Conservation (phyloP, 2,329 filamentous ascomycete genomes). For the Exophiala dermatitidis region DNA sequence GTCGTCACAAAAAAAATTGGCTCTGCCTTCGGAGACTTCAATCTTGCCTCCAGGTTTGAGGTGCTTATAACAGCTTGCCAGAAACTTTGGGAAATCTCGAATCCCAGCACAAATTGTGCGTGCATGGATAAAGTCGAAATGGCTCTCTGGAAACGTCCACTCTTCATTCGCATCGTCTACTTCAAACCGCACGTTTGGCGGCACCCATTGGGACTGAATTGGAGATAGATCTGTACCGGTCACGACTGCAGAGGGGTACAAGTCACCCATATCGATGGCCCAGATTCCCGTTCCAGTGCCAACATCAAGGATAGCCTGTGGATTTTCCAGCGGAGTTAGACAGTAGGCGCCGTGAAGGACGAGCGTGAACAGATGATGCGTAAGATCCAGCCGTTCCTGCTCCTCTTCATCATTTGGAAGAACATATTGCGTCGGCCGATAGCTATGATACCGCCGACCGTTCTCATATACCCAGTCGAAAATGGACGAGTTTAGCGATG, state of each 20-base stretch:
- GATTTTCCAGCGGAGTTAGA: background rate
- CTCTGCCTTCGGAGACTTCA: constrained; percentile 29
- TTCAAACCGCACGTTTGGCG: constrained; percentile 51
- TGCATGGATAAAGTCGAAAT: constrained; percentile 56
- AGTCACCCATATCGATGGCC: constrained; percentile 30
- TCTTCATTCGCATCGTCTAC: constrained; percentile 53
- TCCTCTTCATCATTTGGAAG: constrained; percentile 3
- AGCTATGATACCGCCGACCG: constrained; percentile 1
- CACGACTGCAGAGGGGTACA: constrained; percentile 27
- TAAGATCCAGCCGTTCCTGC: background rate
- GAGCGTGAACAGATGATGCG: constrained; percentile 1
- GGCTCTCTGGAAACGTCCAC: constrained; percentile 48
- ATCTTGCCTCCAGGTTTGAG: constrained; percentile 39
- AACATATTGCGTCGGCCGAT: background rate
- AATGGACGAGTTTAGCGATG: background rate
- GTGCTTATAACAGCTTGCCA: constrained; percentile 24
- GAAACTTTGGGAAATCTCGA: constrained; percentile 44
- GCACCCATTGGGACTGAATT: constrained; percentile 37
- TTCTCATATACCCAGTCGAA: constrained; percentile 1
- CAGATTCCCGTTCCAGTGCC: constrained; percentile 19
- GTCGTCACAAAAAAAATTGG: constrained; percentile 29
- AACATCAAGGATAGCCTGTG: constrained; percentile 28
- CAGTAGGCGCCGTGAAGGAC: background rate
- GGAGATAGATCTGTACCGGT: constrained; percentile 27
- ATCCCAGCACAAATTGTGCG: constrained; percentile 52